Conservation (phyloP, 2,329 filamentous ascomycete species). For the Pseudopithomyces maydicus region DNA sequence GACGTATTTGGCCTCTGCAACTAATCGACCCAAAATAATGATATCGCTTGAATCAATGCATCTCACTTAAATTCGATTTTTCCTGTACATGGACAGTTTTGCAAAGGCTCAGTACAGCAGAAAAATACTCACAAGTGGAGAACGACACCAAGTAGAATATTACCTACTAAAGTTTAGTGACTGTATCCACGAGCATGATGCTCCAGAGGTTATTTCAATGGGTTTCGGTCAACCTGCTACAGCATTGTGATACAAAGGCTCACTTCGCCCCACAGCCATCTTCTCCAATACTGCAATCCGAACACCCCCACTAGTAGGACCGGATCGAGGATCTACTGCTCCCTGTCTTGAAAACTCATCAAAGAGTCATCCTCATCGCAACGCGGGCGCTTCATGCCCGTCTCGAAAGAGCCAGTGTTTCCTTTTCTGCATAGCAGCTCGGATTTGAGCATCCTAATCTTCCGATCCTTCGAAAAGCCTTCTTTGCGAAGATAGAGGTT, state of each 20-base stretch:
- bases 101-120: too few relatives aligned
- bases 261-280: too few relatives aligned
- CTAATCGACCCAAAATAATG: neutral
- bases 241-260: too few relatives aligned
- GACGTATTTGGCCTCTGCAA: neutral
- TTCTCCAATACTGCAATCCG: neutral
- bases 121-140: too few relatives aligned
- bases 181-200: neutral
- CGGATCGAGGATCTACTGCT: neutral
- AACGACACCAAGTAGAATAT: too few relatives aligned
- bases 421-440: neutral
- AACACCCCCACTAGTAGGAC: neutral
- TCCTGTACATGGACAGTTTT: neutral
- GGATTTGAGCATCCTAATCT: constrained; percentile 6
- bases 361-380: neutral
- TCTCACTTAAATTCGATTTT: neutral
- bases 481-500: neutral
- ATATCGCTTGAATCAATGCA: neutral
- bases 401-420: neutral
- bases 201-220: too few relatives aligned
- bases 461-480: neutral
- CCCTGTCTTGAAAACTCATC: neutral
- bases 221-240: too few relatives aligned
- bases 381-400: constrained; percentile 1
- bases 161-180: neutral